A percentile compares a stretch with the other conserved stretches of the same genome.
Evolutionary conservation across 495 filamentous ascomycete species (phyloP).

Genomic region (Penicillium longicatenatum): DNA sequence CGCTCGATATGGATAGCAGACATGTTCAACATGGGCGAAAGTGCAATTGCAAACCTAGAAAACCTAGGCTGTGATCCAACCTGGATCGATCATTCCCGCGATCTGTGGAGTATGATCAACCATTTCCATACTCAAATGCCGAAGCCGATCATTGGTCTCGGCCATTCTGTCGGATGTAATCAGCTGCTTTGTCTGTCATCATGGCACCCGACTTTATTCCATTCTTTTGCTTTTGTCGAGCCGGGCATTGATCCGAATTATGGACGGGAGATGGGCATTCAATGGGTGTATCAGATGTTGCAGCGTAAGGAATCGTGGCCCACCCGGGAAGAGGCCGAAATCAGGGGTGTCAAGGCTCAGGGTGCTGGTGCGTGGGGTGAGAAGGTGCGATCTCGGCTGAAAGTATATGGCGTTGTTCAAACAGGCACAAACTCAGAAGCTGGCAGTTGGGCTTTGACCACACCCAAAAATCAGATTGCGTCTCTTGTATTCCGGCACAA

Average conservation of each 20-base stretch:
- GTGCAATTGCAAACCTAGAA: conserved; percentile 6
- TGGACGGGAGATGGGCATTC: neutral
- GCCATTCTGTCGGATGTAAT: conserved; percentile 71
- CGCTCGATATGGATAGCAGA: conserved; percentile 78
- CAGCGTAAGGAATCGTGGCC: neutral
- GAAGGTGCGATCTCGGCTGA: neutral
- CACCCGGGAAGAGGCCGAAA: neutral
- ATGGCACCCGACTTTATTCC: conserved; percentile 72
- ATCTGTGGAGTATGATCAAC: conserved; percentile 77
- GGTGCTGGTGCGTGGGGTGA: neutral
- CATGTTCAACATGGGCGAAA: conserved; percentile 62
- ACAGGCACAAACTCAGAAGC: neutral
- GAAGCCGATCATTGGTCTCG: conserved; percentile 59
- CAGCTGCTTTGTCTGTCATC: conserved; percentile 47
- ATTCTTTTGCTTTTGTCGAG: conserved; percentile 69
- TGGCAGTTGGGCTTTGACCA: neutral
- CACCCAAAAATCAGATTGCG: conserved; percentile 2
- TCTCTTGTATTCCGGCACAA: conserved; percentile 1
- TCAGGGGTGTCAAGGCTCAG: neutral
- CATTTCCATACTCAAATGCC: conserved; percentile 71
- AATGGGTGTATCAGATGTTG: neutral
- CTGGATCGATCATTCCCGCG: conserved; percentile 77
- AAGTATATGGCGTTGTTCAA: conserved; percentile 1
- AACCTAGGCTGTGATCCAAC: conserved; percentile 21
- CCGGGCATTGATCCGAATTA: conserved; percentile 35